Evolutionary conservation across 371 early-diverging fungal genomes (phyloP).

Genomic region (Funneliformis caledonium): DNA sequence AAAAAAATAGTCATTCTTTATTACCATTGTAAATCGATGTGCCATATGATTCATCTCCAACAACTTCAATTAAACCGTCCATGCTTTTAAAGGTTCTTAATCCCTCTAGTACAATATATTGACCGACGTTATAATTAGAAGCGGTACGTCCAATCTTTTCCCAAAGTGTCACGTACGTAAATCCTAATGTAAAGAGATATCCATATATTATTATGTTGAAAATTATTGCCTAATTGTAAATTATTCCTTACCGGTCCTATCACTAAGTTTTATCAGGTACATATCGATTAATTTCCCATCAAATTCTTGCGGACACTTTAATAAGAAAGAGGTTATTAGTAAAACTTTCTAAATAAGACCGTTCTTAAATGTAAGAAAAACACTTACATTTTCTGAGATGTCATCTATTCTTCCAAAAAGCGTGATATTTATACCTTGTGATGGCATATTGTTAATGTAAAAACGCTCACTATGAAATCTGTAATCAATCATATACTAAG

Average conservation of each 20-base stretch:
- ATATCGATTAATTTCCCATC: background rate
- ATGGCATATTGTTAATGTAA: conserved; percentile 6
- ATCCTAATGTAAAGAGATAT: background rate
- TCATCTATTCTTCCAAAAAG: conserved; percentile 22
- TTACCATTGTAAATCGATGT: conserved; percentile 22
- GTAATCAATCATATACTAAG: conserved; percentile 15
- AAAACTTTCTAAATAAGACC: background rate
- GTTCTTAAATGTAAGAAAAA: background rate
- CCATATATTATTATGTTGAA: background rate
- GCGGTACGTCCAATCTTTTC: background rate
- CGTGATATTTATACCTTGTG: conserved; percentile 12
- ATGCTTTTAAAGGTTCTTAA: conserved; percentile 3
- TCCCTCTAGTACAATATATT: conserved; percentile 22
- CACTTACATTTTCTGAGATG: conserved; percentile 17
- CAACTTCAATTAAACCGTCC: background rate
- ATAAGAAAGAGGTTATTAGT: background rate
- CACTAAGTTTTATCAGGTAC: conserved; percentile 8
- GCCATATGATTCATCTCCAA: conserved; percentile 10
- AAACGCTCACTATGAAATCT: conserved; percentile 1
- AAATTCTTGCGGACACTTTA: background rate
- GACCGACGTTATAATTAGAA: background rate
- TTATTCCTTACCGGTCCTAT: background rate
- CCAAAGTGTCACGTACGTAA: background rate
- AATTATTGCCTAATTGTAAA: background rate
- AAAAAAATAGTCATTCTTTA: background rate